These are phyloP conservation scores for Rutstroemia sp. DNA, from an alignment of 2,329 filamentous ascomycete species.

Conservation along the genomic window DNA sequence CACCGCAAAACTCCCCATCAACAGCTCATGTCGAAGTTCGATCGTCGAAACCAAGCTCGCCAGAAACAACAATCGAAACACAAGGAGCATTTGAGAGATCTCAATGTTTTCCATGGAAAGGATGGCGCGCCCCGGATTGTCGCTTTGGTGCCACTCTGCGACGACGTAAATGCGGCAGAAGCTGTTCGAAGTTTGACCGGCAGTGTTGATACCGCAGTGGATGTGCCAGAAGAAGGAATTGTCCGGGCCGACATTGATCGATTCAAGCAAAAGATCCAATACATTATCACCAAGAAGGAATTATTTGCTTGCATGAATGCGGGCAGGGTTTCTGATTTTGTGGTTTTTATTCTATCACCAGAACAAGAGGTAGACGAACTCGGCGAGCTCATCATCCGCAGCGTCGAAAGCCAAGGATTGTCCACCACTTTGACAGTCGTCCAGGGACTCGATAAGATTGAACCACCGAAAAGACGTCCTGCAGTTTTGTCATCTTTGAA, in stretches of 20 bases:
- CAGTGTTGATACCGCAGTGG: slow-evolving; percentile 70
- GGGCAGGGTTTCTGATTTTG: slow-evolving; percentile 82
- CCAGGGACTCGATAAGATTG: slow-evolving; percentile 68
- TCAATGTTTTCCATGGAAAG: slow-evolving; percentile 74
- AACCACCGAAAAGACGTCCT: slow-evolving; percentile 69
- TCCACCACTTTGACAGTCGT: slow-evolving; percentile 86
- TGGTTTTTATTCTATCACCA: slow-evolving; percentile 77
- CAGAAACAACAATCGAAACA: slow-evolving; percentile 81
- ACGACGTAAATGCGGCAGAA: slow-evolving; percentile 57
- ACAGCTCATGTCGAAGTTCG: slow-evolving; percentile 95
- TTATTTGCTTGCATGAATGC: slow-evolving; percentile 75
- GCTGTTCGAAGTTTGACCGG: slow-evolving; percentile 66
- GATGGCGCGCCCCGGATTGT: slow-evolving; percentile 85
- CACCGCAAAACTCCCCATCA: slow-evolving; percentile 85
- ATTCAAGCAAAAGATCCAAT: slow-evolving; percentile 93
- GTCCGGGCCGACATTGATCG: slow-evolving; percentile 69
- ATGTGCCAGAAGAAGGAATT: slow-evolving; percentile 49
- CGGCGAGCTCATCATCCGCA: slow-evolving; percentile 77
- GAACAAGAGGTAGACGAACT: slow-evolving; percentile 75
- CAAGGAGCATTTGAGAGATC: slow-evolving; percentile 71
- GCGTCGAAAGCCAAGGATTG: slow-evolving; percentile 88
- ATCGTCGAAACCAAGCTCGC: slow-evolving; percentile 89
- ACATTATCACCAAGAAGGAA: slow-evolving; percentile 67
- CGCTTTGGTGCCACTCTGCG: slow-evolving; percentile 77
- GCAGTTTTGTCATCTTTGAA: slow-evolving; percentile 77